Conservation (phyloP, 2,329 filamentous ascomycete genomes). For the Eurotiales sp. region DNA sequence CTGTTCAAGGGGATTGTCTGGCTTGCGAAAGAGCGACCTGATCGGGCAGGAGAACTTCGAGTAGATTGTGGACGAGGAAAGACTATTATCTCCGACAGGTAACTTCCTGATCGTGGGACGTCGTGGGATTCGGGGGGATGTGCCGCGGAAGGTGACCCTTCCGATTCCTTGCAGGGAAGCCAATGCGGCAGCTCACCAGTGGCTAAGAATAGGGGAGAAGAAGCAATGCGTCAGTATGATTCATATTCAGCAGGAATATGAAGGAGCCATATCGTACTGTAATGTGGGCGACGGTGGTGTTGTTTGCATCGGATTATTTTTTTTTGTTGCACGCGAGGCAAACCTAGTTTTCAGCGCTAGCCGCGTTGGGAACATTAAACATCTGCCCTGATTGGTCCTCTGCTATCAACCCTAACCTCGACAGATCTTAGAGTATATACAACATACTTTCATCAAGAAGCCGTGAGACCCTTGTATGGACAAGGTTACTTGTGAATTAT, state of each 20-base stretch:
- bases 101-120: not conserved
- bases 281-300: not conserved
- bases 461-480: too few species aligned
- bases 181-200: slow-evolving; percentile 28
- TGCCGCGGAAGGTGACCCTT: slow-evolving; percentile 26
- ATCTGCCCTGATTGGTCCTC: too few species aligned
- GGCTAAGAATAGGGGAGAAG: not conserved
- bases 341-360: not conserved
- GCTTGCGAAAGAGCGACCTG: not conserved
- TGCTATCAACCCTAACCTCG: too few species aligned
- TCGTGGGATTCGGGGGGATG: slow-evolving; percentile 4
- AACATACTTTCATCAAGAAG: too few species aligned
- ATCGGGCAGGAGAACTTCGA: not conserved
- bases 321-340: too few species aligned
- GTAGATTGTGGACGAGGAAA: not conserved
- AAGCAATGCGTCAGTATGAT: not conserved
- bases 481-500: too few species aligned
- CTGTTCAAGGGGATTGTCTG: not conserved
- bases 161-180: slow-evolving; percentile 31
- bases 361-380: not conserved
- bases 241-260: not conserved
- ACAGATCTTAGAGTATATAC: too few species aligned
- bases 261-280: not conserved
- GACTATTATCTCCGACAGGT: not conserved
- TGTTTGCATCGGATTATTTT: not conserved